Evolutionary conservation across 768 basidiomycete genomes (phyloP), one percentile per base, ranked within the genome.

Genomic region (Psilocybe sp.): DNA sequence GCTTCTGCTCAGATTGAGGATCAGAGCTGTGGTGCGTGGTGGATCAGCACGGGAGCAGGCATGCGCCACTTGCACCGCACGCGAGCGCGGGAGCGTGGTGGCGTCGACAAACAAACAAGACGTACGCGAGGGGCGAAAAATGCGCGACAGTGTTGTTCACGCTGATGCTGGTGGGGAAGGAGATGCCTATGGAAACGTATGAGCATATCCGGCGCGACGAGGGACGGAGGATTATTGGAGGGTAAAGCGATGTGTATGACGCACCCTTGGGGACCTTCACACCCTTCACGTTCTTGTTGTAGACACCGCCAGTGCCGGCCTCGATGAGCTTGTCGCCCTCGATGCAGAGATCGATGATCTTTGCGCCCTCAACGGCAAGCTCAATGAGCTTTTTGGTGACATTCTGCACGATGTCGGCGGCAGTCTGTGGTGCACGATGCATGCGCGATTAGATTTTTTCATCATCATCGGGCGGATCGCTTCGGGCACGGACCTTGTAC

Each of bases 81-180:
- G 41, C 20, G 28, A 39, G 10, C 16, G 19, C 23, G 23, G 23
- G 23, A 28, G 23, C 3, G 23, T 28, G 23, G 23, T 7, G 23
- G 23, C 23, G 23, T 28, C 23, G 7, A 28, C 23, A 3, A 28
- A 28, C 7, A 28, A 28, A 28, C 23, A 54, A 42, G 42, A 81
- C 92, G 61, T 75, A 93, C 77, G 85, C 85, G 48, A 98, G 82
- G n/a, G 97, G 97, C 10, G 95, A 95, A 76, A 93, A 97, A 72
- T 98, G 92, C 38, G 92, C 85, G 53, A 98, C 93, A 60, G 84
- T 79, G 71, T 97, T 95, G 83, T 98, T 98, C 58, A 98, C 85
- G 19, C 93, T 95, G 59, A 99, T 72, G 60, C 79, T 84, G 14
- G 97, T 98, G 14, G 97, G 97, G 79, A 98, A 98, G 1, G 93